Evolutionary conservation across 2,329 filamentous ascomycete species (phyloP).

Genomic region (Dactylellina parvicollis): DNA sequence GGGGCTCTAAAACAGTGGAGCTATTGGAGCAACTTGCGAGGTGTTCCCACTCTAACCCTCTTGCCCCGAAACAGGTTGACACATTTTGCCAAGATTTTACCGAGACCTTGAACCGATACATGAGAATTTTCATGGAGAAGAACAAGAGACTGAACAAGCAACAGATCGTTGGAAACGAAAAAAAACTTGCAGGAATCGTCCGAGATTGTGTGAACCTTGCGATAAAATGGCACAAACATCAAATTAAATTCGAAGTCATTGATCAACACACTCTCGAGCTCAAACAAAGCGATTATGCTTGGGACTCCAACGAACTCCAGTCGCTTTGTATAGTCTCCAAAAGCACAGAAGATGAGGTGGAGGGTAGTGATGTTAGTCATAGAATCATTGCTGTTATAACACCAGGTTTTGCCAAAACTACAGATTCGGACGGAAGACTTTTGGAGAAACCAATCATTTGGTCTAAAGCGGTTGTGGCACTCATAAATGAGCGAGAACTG

Average conservation of each 20-base stretch:
- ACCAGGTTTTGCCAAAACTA: conserved; percentile 19
- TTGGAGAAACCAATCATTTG: background rate
- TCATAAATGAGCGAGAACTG: background rate
- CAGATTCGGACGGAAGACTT: background rate
- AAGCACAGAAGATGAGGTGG: background rate
- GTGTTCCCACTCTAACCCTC: too few species aligned
- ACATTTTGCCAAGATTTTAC: background rate
- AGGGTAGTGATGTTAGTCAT: background rate
- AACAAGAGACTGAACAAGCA: background rate
- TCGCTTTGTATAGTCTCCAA: conserved; percentile 4
- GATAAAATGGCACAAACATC: conserved; percentile 14
- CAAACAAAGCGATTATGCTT: background rate
- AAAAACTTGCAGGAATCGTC: conserved; percentile 2
- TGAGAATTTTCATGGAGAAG: conserved; percentile 13
- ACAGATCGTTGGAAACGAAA: background rate
- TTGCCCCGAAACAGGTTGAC: too few species aligned
- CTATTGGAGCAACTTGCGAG: background rate
- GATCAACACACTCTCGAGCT: too few species aligned
- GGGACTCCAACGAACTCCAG: background rate
- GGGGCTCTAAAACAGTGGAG: conserved; percentile 12
- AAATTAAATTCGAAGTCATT: background rate
- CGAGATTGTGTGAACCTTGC: conserved; percentile 3
- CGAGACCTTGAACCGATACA: background rate
- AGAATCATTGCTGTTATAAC: conserved; percentile 9
- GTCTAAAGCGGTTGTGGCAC: conserved; percentile 13